Percentiles rank a stretch among this genome's conserved stretches.
phyloP scores from a whole-genome alignment of 805 yeast species.

The Candida ascalaphidarum region DNA sequence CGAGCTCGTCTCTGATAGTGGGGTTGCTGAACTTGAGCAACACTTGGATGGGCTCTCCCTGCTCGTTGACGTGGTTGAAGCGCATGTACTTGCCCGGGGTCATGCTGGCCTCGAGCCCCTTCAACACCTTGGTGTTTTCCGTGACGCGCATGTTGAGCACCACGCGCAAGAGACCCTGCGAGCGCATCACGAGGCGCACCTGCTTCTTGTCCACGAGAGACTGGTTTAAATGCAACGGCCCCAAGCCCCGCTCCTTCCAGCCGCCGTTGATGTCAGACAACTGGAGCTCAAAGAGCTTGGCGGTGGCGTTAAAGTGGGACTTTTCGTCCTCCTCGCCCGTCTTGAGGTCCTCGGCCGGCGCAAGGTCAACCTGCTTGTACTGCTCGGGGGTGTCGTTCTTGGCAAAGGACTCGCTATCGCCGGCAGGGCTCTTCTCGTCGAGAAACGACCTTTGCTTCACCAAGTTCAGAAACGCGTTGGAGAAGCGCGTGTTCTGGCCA shows the following conservation, averaged over 20 bases:
- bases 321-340: constrained; percentile 91
- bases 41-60: constrained; percentile 68
- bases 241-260: constrained; percentile 95
- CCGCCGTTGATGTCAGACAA: constrained; percentile 60
- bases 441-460: constrained; percentile 49
- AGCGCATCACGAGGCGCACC: constrained; percentile 80
- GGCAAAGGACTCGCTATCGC: constrained; percentile 4
- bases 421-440: constrained; percentile 20
- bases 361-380: constrained; percentile 53
- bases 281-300: constrained; percentile 72
- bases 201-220: constrained; percentile 26
- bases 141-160: constrained; percentile 68
- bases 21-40: constrained; percentile 66
- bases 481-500: constrained; percentile 39
- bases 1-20: constrained; percentile 51
- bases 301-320: constrained; percentile 57
- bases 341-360: constrained; percentile 44
- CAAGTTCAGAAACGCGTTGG: constrained; percentile 49
- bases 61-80: constrained; percentile 49
- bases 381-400: constrained; percentile 17
- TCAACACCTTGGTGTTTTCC: constrained; percentile 50
- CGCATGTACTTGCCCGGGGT: constrained; percentile 79
- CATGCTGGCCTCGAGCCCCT: constrained; percentile 83
- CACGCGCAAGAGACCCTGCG: constrained; percentile 77
- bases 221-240: constrained; percentile 73